Evolutionary conservation across 1,284 basidiomycete species (phyloP).

Genomic region (Afroboletus lepidellus): DNA sequence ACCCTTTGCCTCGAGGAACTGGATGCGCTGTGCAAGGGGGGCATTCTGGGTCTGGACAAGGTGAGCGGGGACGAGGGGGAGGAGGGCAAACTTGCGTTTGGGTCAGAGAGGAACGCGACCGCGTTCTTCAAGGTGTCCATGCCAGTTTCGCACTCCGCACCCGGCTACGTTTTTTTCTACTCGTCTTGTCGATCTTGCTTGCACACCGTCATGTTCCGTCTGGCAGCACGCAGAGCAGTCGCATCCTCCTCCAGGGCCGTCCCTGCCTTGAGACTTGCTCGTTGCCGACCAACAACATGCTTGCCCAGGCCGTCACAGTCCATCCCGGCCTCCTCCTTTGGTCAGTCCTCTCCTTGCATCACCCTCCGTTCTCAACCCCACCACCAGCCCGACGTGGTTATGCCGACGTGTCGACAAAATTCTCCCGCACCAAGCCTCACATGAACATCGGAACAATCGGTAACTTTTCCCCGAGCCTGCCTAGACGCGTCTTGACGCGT

Average conservation of each 20-base stretch:
- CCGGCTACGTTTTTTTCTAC: constrained; percentile 2
- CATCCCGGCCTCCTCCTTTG: background rate
- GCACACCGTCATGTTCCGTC: constrained; percentile 42
- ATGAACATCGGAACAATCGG: constrained; percentile 97
- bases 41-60: constrained; percentile 64
- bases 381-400: constrained; percentile 50
- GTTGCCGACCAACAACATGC: too few species aligned
- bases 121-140: constrained; percentile 69
- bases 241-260: constrained; percentile 35
- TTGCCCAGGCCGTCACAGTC: too few species aligned
- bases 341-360: constrained; percentile 8
- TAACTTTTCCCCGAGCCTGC: constrained; percentile 25
- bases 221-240: constrained; percentile 52
- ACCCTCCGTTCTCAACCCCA: constrained; percentile 6
- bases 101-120: constrained; percentile 76
- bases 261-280: constrained; percentile 24
- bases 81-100: constrained; percentile 49
- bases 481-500: constrained; percentile 19
- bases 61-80: background rate
- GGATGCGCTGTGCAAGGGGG: constrained; percentile 80
- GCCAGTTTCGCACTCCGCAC: constrained; percentile 40
- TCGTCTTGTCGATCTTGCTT: constrained; percentile 1
- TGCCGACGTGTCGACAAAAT: constrained; percentile 73
- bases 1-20: constrained; percentile 95
- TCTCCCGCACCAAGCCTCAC: constrained; percentile 86